Evolutionary conservation across 768 basidiomycete genomes (phyloP).

Genomic region (Pleurotus ostreatus): DNA sequence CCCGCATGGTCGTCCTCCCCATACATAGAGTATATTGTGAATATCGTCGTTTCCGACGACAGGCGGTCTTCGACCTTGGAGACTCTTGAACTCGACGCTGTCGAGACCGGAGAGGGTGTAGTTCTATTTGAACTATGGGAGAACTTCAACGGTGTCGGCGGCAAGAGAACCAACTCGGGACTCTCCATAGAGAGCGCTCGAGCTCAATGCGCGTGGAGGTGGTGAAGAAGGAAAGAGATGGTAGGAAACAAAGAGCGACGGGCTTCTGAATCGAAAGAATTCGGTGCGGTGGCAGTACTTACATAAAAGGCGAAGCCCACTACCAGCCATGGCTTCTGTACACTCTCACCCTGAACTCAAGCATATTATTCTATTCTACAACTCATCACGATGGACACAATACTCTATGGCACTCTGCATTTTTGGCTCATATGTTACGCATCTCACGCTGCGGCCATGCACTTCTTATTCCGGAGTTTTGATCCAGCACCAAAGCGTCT

Average conservation of each 20-base stretch:
- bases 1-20: conserved; percentile 44
- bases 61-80: conserved; percentile 40
- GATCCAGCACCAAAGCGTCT: background rate
- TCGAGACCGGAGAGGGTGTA: background rate
- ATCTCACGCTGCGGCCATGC: background rate
- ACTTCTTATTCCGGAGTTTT: background rate
- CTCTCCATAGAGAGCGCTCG: conserved; percentile 5
- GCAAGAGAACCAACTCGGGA: conserved; percentile 3
- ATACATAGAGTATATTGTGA: conserved; percentile 88
- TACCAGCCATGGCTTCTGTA: background rate
- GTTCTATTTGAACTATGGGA: conserved; percentile 1
- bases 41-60: conserved; percentile 72
- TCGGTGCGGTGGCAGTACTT: conserved; percentile 7
- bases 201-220: conserved; percentile 1
- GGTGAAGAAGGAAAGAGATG: background rate
- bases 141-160: conserved; percentile 1
- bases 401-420: too few relatives aligned
- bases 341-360: background rate
- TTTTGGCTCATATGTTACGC: background rate
- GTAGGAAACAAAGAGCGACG: conserved; percentile 4
- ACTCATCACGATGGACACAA: too few relatives aligned
- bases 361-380: too few relatives aligned
- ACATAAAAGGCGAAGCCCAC: background rate
- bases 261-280: conserved; percentile 5
- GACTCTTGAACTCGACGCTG: conserved; percentile 20